phyloP scores from a whole-genome alignment of 2,329 filamentous ascomycete species.

The Taxawa tesnikishii region DNA sequence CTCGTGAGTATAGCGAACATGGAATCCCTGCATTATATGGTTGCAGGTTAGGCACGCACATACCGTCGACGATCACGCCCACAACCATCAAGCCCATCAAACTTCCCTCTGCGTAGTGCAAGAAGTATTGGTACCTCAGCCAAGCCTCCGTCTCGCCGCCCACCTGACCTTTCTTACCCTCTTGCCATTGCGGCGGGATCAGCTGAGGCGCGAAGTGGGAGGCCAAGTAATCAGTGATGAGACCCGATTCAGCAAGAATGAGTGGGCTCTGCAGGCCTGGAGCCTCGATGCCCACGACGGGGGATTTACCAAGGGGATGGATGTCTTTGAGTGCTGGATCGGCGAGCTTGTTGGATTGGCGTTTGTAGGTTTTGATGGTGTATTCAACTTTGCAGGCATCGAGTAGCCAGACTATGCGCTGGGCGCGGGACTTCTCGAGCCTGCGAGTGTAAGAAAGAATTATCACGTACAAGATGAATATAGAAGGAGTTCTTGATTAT shows the following conservation, averaged over 20 bases:
- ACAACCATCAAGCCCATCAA: constrained; percentile 63
- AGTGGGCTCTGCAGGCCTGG: constrained; percentile 34
- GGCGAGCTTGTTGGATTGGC: constrained; percentile 52
- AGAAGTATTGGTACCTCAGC: constrained; percentile 52
- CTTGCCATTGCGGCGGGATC: constrained; percentile 38
- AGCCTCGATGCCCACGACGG: constrained; percentile 55
- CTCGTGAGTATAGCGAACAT: neutral
- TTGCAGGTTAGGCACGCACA: constrained; percentile 13
- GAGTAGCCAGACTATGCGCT: constrained; percentile 75
- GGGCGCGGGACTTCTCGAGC: constrained; percentile 72
- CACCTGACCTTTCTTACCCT: constrained; percentile 41
- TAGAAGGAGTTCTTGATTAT: no score
- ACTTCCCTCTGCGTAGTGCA: constrained; percentile 79
- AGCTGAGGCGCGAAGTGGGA: constrained; percentile 49
- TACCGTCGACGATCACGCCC: constrained; percentile 47
- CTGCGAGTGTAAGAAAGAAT: constrained; percentile 40
- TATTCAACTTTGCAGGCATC: constrained; percentile 73
- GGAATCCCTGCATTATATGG: constrained; percentile 2
- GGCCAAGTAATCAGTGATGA: constrained; percentile 70
- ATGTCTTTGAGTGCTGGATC: constrained; percentile 64
- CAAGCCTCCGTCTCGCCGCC: constrained; percentile 49
- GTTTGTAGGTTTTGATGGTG: constrained; percentile 68
- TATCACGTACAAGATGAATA: no score
- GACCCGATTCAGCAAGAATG: constrained; percentile 69
- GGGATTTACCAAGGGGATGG: constrained; percentile 80